A percentile compares a stretch with the other conserved stretches of the same genome.
These are phyloP conservation scores for Tetracladium setigerum DNA, from an alignment of 495 filamentous ascomycete species.

Conservation along the genomic window DNA sequence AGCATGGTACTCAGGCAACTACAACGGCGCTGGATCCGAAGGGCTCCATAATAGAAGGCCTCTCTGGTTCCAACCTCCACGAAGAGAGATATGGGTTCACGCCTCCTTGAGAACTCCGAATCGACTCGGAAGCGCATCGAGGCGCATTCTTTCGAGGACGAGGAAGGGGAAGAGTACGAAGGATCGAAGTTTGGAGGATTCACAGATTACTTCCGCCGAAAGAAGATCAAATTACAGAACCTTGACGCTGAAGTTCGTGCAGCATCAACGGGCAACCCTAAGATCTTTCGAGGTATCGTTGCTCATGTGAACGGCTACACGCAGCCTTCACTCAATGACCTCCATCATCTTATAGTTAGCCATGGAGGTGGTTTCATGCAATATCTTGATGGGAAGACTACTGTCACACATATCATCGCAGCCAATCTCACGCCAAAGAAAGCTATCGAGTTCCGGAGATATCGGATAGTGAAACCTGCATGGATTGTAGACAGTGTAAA, in stretches of 20 bases:
- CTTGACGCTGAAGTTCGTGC: conserved; percentile 73
- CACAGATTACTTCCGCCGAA: conserved; percentile 81
- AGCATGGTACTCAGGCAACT: too few species aligned
- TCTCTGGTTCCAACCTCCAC: too few species aligned
- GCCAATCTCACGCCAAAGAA: conserved; percentile 89
- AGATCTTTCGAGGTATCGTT: conserved; percentile 83
- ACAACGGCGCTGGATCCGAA: too few species aligned
- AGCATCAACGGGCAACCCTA: conserved; percentile 57
- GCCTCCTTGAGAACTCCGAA: conserved; percentile 67
- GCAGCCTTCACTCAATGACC: conserved; percentile 78
- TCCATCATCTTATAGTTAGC: conserved; percentile 77
- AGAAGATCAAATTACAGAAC: conserved; percentile 94
- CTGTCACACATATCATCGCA: conserved; percentile 91
- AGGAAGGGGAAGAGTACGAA: conserved; percentile 87
- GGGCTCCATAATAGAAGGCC: too few species aligned
- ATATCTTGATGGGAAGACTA: conserved; percentile 90
- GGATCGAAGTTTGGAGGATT: conserved; percentile 83
- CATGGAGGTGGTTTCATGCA: conserved; percentile 92
- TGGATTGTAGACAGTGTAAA: conserved; percentile 89
- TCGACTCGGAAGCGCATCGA: conserved; percentile 80
- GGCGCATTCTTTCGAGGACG: conserved; percentile 50
- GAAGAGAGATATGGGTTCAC: conserved; percentile 62
- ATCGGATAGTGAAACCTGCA: conserved; percentile 91
- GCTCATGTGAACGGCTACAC: conserved; percentile 92
- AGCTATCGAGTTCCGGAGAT: conserved; percentile 71